Evolutionary conservation across 495 filamentous ascomycete genomes (phyloP), one percentile per base, ranked within the genome.

Genomic region (Parathielavia appendiculata): DNA sequence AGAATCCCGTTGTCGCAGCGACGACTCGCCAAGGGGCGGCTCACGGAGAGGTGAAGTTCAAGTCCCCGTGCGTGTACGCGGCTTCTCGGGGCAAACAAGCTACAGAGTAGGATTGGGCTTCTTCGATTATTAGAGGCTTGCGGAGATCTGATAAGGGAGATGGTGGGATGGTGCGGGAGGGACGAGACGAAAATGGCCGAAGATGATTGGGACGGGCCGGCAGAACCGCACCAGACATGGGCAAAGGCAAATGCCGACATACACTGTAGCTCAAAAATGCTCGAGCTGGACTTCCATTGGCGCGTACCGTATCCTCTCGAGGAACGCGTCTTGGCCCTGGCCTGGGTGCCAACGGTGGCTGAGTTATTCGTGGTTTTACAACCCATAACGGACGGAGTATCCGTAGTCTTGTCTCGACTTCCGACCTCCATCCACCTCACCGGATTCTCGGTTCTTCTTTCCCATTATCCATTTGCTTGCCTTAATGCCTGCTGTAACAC

Each of bases 191-290:
- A 46, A 34, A 47, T 32, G 41, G 32, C 38, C 56, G 39, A 32
- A n/a, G 17, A 26, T 19, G 19, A 40, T 19, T 51, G 49, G 40
- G n/a, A 46, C 41, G 41, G 56, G 32, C 14, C 38, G 46, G 51
- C 23, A 44, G 39, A 50, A 16, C 36, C 44, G 54, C 23, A 32
- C 11, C 26, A 14, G 46, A 4, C 26, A 49, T 32, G 47, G 45
- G 34, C 9, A 14, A 20, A 41, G 9, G 20, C 47, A 62, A 54
- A 48, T 62, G 55, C 60, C 60, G 60, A 54, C 23, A 57, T 62
- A 49, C 54, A 58, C 44, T 40, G 34, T 35, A 38, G 44, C 52
- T 51, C 57, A 44, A 54, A 35, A 16, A 26, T 13, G 48, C 51
- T n/a, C 20, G 17, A 22, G 16, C 41, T 22, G 53, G 30, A 12